These are phyloP conservation scores for Phytophthora palmivora DNA, from an alignment of 352 stramenopile species.

Conservation along the genomic window DNA sequence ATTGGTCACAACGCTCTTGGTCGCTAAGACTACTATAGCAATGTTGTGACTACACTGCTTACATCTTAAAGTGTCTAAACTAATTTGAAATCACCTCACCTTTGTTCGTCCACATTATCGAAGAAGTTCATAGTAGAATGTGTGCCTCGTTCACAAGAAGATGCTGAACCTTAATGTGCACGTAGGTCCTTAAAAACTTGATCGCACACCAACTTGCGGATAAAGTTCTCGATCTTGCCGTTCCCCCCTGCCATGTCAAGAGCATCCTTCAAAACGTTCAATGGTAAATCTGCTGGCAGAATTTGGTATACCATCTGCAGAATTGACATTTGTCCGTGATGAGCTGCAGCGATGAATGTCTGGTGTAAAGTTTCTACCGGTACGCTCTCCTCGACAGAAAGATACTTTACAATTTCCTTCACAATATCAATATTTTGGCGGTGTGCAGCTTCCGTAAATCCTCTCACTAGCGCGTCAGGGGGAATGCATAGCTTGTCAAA, in stretches of 20 bases:
- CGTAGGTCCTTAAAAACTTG: constrained; percentile 1
- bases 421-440: not conserved
- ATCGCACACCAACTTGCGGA: constrained; percentile 3
- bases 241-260: constrained; percentile 4
- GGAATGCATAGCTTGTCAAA: constrained; percentile 1
- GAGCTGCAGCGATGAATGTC: constrained; percentile 4
- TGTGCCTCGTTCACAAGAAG: too few species aligned
- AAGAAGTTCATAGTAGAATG: too few species aligned
- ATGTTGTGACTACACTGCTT: too few species aligned
- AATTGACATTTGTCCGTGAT: constrained; percentile 3
- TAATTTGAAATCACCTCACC: too few species aligned
- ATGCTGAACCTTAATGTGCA: too few species aligned
- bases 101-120: too few species aligned
- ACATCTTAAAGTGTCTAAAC: too few species aligned
- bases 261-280: constrained; percentile 2
- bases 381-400: constrained; percentile 1
- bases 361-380: constrained; percentile 2
- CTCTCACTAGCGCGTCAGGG: not conserved
- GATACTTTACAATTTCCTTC: not conserved
- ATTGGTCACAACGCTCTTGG: too few species aligned
- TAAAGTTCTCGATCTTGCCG: constrained; percentile 1
- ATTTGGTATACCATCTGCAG: not conserved
- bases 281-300: not conserved
- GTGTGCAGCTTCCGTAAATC: constrained; percentile 3
- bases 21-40: too few species aligned